phyloP scores from a whole-genome alignment of 768 basidiomycete species.

The Mycena capillaripes region DNA sequence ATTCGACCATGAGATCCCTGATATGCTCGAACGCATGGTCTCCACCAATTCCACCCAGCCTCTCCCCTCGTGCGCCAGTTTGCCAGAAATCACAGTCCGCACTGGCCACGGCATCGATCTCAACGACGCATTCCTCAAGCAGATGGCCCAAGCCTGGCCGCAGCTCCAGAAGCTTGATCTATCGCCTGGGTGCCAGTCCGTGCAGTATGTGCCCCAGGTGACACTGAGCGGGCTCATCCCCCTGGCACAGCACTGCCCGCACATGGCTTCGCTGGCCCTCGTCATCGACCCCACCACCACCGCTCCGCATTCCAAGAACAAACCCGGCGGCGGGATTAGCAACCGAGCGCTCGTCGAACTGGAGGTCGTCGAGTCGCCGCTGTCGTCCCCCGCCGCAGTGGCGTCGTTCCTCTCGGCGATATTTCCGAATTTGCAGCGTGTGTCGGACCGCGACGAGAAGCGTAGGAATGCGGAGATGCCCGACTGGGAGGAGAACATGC shows the following conservation, averaged over 20 bases:
- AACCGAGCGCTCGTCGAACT: conserved; percentile 8
- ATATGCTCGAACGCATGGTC: too few species aligned
- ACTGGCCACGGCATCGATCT: too few species aligned
- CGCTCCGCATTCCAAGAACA: not conserved
- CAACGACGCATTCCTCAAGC: too few species aligned
- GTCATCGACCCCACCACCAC: not conserved
- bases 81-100: too few species aligned
- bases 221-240: too few species aligned
- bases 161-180: too few species aligned
- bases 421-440: conserved; percentile 9
- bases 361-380: conserved; percentile 27
- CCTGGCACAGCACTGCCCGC: conserved; percentile 5
- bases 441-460: not conserved
- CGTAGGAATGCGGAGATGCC: not conserved
- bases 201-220: not conserved
- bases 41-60: too few species aligned
- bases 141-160: too few species aligned
- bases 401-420: conserved; percentile 24
- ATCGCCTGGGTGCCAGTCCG: too few species aligned
- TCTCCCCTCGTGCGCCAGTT: too few species aligned
- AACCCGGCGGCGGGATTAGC: conserved; percentile 14
- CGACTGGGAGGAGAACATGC: conserved; percentile 17
- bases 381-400: conserved; percentile 8
- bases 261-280: not conserved
- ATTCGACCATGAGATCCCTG: too few species aligned